These are phyloP conservation scores for Rhizopogon vesiculosus DNA, from an alignment of 768 basidiomycete species.

Conservation along the genomic window DNA sequence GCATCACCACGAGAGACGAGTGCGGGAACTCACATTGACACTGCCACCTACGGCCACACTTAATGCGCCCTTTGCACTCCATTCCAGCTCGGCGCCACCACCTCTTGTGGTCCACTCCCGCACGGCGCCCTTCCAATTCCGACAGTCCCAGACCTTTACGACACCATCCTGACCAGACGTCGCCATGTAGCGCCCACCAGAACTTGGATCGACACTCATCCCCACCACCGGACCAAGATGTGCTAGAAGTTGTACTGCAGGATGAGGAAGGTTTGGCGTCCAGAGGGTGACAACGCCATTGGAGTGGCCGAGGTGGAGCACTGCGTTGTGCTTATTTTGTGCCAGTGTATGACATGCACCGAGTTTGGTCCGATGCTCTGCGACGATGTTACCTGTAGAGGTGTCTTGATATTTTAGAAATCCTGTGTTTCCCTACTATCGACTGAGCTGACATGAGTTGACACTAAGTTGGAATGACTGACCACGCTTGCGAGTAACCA, in stretches of 20 bases:
- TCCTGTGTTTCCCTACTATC: conserved; percentile 72
- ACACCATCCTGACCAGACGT: conserved; percentile 83
- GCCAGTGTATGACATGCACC: conserved; percentile 83
- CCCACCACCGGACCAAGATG: conserved; percentile 85
- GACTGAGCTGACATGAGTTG: neutral
- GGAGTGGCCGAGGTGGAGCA: conserved; percentile 91
- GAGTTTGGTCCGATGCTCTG: conserved; percentile 86
- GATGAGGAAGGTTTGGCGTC: conserved; percentile 92
- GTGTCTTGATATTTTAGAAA: conserved; percentile 97
- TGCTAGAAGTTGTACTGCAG: conserved; percentile 87
- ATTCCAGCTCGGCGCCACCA: conserved; percentile 66
- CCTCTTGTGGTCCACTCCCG: conserved; percentile 74
- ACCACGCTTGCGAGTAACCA: conserved; percentile 88
- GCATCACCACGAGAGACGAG: neutral
- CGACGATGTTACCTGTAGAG: conserved; percentile 83
- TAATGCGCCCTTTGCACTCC: conserved; percentile 82
- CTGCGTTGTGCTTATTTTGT: conserved; percentile 90
- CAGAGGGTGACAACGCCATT: conserved; percentile 95
- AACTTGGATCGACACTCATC: conserved; percentile 78
- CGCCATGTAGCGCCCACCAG: conserved; percentile 87
- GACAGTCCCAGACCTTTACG: conserved; percentile 95
- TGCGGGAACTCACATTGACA: conserved; percentile 60
- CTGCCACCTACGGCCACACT: conserved; percentile 79
- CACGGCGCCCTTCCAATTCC: conserved; percentile 91
- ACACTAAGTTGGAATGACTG: conserved; percentile 24